These are phyloP conservation scores for Phycomyces blakesleeanus DNA, from an alignment of 192 early-diverging fungal genomes.

Conservation along the genomic window DNA sequence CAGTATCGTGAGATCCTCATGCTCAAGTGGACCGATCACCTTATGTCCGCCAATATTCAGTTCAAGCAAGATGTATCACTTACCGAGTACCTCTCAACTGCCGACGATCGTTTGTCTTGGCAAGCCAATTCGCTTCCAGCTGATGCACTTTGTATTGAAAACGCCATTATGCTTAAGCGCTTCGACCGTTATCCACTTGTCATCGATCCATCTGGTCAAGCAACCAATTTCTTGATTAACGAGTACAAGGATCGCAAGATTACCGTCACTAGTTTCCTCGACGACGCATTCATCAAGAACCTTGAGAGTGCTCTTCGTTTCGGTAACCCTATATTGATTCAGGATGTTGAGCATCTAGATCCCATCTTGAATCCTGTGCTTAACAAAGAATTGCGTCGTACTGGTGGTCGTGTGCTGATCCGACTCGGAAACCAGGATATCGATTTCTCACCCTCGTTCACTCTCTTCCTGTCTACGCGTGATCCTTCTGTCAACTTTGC, in stretches of 20 bases:
- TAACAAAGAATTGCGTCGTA: constrained; percentile 94
- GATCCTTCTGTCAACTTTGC: constrained; percentile 91
- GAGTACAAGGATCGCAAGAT: constrained; percentile 86
- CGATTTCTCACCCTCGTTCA: constrained; percentile 98
- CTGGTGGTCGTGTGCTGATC: constrained; percentile 93
- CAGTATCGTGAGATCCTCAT: constrained; percentile 82
- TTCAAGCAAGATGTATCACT: constrained; percentile 80
- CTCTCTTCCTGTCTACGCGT: constrained; percentile 88
- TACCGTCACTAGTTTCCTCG: constrained; percentile 94
- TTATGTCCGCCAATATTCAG: constrained; percentile 60
- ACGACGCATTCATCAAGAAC: constrained; percentile 95
- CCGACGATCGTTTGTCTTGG: constrained; percentile 92
- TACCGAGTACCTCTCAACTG: constrained; percentile 85
- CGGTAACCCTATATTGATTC: constrained; percentile 94
- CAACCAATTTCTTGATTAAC: constrained; percentile 81
- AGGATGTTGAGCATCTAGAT: constrained; percentile 96
- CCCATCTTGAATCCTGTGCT: constrained; percentile 97
- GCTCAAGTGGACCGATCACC: constrained; percentile 74
- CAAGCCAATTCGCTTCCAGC: constrained; percentile 77
- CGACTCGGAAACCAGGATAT: constrained; percentile 97
- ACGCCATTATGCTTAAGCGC: constrained; percentile 94
- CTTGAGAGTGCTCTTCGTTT: constrained; percentile 97
- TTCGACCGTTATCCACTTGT: constrained; percentile 96
- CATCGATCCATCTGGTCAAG: constrained; percentile 96
- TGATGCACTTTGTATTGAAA: constrained; percentile 94